These are phyloP conservation scores for Abelmoschus esculentus DNA, from an alignment of 345 rosid species.

Conservation along the genomic window DNA sequence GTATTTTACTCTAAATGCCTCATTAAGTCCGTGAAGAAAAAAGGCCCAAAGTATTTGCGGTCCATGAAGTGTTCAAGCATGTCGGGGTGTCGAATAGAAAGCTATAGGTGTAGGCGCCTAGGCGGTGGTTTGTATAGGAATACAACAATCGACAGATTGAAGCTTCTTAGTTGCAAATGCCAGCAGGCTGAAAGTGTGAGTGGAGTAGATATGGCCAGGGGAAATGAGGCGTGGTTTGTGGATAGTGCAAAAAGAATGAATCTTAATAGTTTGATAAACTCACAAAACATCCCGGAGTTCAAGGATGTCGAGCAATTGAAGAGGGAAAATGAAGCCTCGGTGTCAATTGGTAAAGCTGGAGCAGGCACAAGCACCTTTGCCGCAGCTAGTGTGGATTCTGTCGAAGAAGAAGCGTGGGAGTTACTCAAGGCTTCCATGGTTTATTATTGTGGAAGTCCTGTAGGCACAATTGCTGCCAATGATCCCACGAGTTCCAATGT, in stretches of 20 bases:
- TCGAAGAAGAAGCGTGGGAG: background rate
- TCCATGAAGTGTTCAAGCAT: constrained; percentile 17
- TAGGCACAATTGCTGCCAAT: background rate
- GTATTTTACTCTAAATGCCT: constrained; percentile 17
- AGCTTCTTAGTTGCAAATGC: constrained; percentile 21
- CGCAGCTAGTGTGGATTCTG: background rate
- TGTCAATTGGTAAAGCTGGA: constrained; percentile 25
- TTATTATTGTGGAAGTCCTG: background rate
- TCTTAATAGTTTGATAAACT: constrained; percentile 26
- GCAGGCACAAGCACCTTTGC: constrained; percentile 12
- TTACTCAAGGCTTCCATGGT: background rate
- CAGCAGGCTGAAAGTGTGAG: background rate
- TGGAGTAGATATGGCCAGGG: constrained; percentile 16
- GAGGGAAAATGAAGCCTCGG: constrained; percentile 22
- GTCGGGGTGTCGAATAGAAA: constrained; percentile 13
- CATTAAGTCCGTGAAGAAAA: constrained; percentile 25
- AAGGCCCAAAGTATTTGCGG: constrained; percentile 12
- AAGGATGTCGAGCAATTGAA: constrained; percentile 26
- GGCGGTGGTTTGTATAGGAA: constrained; percentile 9
- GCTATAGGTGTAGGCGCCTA: constrained; percentile 7
- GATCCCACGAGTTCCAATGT: background rate
- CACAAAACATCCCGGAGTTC: constrained; percentile 25
- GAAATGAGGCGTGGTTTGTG: constrained; percentile 30
- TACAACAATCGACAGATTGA: constrained; percentile 13
- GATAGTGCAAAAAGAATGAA: constrained; percentile 31